Conservation (phyloP, 2,329 filamentous ascomycete species). For the Aureobasidium musti region DNA sequence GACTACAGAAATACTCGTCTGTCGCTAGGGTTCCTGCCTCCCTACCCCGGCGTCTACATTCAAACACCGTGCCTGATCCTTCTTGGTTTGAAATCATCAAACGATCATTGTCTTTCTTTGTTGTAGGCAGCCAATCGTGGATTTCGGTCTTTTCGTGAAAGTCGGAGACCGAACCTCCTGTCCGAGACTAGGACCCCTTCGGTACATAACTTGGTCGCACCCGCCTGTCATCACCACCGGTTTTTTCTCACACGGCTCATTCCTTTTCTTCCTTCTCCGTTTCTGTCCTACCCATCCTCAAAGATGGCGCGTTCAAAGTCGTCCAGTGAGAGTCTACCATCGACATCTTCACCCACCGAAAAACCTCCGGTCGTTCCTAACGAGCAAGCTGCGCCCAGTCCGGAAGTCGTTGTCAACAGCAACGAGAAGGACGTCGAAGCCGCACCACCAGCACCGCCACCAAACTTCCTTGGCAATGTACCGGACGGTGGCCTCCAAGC, state of each 20-base stretch:
- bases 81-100: slow-evolving; percentile 8
- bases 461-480: slow-evolving; percentile 28
- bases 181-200: background rate
- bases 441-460: slow-evolving; percentile 14
- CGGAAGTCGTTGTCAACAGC: background rate
- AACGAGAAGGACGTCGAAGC: slow-evolving; percentile 21
- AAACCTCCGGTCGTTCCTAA: slow-evolving; percentile 23
- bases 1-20: slow-evolving; percentile 5
- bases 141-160: background rate
- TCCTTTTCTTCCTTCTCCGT: background rate
- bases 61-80: background rate
- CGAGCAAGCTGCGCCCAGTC: slow-evolving; percentile 12
- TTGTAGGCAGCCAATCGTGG: background rate
- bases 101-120: background rate
- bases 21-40: background rate
- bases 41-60: background rate
- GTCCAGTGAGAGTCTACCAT: slow-evolving; percentile 12
- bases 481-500: slow-evolving; percentile 51
- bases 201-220: slow-evolving; percentile 23
- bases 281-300: background rate
- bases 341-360: slow-evolving; percentile 9
- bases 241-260: slow-evolving; percentile 10
- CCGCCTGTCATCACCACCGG: background rate
- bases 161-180: background rate
- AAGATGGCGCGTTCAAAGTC: slow-evolving; percentile 5